Evolutionary conservation across 2,329 filamentous ascomycete species (phyloP), one percentile per base, ranked within the genome.

Genomic region (Talaromyces sp.): DNA sequence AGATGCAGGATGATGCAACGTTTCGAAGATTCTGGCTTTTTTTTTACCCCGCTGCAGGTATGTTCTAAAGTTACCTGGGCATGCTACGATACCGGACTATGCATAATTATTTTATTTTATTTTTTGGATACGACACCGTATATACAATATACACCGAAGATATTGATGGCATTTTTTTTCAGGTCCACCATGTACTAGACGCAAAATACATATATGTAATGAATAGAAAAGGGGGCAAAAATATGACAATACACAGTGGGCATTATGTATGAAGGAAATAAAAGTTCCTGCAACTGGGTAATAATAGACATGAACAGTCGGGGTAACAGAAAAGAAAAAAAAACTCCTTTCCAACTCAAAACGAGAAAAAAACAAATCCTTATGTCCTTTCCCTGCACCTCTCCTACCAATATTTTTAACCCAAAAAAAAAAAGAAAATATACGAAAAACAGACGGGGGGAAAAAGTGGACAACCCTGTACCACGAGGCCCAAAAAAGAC

Each of bases 391-490:
- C 36, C 44, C 44, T 19, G 44, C 25, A 47, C 44, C 44, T 47
- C 44, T 47, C 44, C 44, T 47, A 47, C 44, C 22, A 25, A 47
- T 47, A 22, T 47, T 47, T 47, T 19, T 22, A 8, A 19, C 44
- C 44, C 44, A 47, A 44, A 44, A 47, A 53, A 44, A 44, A 47
- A 42, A 19, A 54, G 17, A 39, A 53, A 52, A 47, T 28, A 42
- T 17, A 42, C 39, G 51, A 42, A 54, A 42, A 44, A 55, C 11
- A 53, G 15, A 52, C 11, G 2, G 10, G 49, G 15, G 15, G 13
- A 17, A 27, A 30, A 53, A 59, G 33, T n/a, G 25, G 51, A 36
- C 27, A 51, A 58, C 49, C 11, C 27, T 59, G 58, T 55, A 59
- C 51, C 58, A 33, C 22, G 22, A 25, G 44, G 44, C 44, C 44